These are phyloP conservation scores for Fraxinus baroniana DNA, from an alignment of 305 asterid species.

Conservation along the genomic window DNA sequence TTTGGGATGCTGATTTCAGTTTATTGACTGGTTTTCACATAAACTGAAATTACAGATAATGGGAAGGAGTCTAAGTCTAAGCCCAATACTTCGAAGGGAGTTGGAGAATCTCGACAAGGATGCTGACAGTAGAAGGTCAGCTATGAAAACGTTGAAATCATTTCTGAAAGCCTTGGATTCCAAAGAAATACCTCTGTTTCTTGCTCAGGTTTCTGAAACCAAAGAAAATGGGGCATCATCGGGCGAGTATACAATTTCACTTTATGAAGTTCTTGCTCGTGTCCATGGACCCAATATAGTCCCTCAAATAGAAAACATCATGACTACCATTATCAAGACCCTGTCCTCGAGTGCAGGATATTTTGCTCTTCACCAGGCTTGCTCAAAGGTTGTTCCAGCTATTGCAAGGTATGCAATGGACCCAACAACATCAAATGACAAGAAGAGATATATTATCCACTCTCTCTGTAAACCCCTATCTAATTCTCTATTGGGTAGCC, in stretches of 20 bases:
- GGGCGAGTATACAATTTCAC: constrained; percentile 84
- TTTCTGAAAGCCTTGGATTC: constrained; percentile 87
- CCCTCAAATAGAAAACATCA: constrained; percentile 80
- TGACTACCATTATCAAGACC: constrained; percentile 72
- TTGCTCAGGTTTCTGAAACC: constrained; percentile 87
- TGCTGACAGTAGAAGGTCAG: constrained; percentile 84
- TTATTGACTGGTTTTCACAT: not conserved
- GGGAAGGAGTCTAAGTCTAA: constrained; percentile 72
- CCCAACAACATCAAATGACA: constrained; percentile 72
- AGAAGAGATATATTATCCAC: constrained; percentile 60
- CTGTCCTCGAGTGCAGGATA: constrained; percentile 77
- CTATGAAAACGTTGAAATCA: constrained; percentile 81
- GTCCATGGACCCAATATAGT: constrained; percentile 89
- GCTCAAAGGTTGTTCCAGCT: constrained; percentile 95
- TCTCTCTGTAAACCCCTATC: constrained; percentile 84
- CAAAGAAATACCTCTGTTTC: constrained; percentile 86
- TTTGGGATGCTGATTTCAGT: not conserved
- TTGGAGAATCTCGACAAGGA: constrained; percentile 94
- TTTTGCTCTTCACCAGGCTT: constrained; percentile 94
- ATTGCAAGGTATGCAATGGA: constrained; percentile 87
- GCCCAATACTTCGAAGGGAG: constrained; percentile 71
- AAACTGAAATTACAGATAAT: constrained; percentile 22
- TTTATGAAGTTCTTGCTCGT: constrained; percentile 93
- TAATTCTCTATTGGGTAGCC: constrained; percentile 75
- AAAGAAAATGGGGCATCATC: constrained; percentile 60